These are phyloP conservation scores for Syzygium oleosum DNA, from an alignment of 345 rosid genomes.

Conservation along the genomic window DNA sequence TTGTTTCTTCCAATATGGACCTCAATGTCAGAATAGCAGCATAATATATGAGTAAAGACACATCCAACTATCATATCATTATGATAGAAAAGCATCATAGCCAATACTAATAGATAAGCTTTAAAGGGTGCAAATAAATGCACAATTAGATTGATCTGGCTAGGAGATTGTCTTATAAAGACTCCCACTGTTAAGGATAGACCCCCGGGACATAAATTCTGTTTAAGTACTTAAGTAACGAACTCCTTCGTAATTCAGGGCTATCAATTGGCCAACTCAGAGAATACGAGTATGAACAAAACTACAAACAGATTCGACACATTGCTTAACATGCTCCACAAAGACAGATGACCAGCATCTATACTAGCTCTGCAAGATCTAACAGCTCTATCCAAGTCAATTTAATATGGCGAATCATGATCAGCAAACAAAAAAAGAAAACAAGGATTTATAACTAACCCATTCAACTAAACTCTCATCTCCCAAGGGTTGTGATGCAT, in stretches of 20 bases:
- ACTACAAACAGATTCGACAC: neutral
- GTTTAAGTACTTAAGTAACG: neutral
- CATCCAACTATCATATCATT: neutral
- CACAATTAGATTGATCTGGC: neutral
- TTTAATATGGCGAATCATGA: neutral
- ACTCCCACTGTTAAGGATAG: neutral
- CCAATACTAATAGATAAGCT: neutral
- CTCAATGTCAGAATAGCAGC: neutral
- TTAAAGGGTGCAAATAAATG: neutral
- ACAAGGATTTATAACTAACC: constrained; percentile 28
- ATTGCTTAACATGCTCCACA: neutral
- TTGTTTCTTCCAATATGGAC: neutral
- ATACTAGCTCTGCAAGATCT: neutral
- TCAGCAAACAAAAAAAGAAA: neutral
- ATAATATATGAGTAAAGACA: neutral
- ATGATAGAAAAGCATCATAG: neutral
- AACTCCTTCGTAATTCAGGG: neutral
- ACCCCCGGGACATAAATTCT: neutral
- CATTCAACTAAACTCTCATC: constrained; percentile 98
- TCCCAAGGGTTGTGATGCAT: constrained; percentile 76
- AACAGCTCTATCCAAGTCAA: neutral
- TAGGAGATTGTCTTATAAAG: neutral
- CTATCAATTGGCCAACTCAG: neutral
- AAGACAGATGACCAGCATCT: neutral
- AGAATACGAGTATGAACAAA: neutral